Evolutionary conservation across 192 early-diverging fungal species (phyloP).

Genomic region (Gonapodya prolifera): DNA sequence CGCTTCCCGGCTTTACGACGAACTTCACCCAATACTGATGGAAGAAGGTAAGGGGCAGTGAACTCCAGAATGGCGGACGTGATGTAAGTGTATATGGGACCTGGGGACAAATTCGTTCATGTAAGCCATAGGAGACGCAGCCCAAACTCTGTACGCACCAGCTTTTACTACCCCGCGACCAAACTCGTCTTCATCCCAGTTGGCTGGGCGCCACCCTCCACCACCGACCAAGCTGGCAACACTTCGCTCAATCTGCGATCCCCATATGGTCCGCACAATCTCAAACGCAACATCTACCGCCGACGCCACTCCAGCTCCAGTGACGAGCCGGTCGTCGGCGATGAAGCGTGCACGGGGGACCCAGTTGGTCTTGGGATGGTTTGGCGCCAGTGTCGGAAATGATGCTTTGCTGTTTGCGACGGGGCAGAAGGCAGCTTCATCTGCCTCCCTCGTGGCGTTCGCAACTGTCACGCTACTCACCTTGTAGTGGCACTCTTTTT

Average conservation of each 20-base stretch:
- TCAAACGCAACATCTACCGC: neutral
- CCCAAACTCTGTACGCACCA: too few species aligned
- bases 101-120: neutral
- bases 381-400: neutral
- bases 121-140: too few species aligned
- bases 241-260: neutral
- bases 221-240: neutral
- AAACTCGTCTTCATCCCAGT: neutral
- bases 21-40: neutral
- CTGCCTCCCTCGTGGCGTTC: too few species aligned
- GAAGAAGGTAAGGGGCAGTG: neutral
- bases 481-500: neutral
- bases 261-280: neutral
- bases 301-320: neutral
- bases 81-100: neutral
- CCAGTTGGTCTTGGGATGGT: neutral
- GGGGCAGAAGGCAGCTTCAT: neutral
- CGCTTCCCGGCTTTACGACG: neutral
- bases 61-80: neutral
- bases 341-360: neutral
- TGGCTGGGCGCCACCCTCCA: neutral
- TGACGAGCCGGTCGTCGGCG: neutral
- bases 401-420: neutral
- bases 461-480: too few species aligned
- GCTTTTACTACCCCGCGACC: neutral